phyloP scores from a whole-genome alignment of 148 eudicot species.

The Rhododendron ferrugineum region DNA sequence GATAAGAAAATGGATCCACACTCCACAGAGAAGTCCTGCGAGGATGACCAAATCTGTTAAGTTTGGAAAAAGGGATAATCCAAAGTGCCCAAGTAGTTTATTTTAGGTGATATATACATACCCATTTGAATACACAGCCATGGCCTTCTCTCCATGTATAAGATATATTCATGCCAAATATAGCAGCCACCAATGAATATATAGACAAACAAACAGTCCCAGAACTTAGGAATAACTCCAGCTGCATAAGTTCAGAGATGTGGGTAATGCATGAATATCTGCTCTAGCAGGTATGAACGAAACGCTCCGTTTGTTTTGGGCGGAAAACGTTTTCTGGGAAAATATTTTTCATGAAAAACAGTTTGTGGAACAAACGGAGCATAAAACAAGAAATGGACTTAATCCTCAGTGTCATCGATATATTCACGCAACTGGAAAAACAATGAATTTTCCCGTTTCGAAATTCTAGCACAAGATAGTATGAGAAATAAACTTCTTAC shows the following conservation, averaged over 20 bases:
- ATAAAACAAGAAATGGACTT: background rate
- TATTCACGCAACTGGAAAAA: constrained; percentile 67
- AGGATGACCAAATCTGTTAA: constrained; percentile 31
- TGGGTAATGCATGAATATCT: background rate
- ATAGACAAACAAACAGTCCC: constrained; percentile 69
- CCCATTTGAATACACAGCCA: constrained; percentile 84
- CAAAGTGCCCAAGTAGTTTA: background rate
- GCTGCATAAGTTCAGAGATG: constrained; percentile 29
- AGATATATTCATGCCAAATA: constrained; percentile 87
- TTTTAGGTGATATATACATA: constrained; percentile 7
- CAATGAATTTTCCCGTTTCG: background rate
- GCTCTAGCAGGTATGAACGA: background rate
- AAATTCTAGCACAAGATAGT: background rate
- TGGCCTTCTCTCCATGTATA: constrained; percentile 64
- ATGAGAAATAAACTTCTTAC: background rate
- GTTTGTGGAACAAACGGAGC: background rate
- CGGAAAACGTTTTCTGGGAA: too few relatives aligned
- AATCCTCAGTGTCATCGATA: constrained; percentile 89
- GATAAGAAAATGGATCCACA: constrained; percentile 48
- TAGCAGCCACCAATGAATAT: constrained; percentile 72
- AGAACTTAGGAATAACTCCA: constrained; percentile 76
- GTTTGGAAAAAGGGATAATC: background rate
- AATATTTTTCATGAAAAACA: too few relatives aligned
- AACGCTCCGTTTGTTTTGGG: background rate
- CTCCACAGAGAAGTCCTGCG: constrained; percentile 37